phyloP scores from a whole-genome alignment of 805 yeast species.

The Candida alai region DNA sequence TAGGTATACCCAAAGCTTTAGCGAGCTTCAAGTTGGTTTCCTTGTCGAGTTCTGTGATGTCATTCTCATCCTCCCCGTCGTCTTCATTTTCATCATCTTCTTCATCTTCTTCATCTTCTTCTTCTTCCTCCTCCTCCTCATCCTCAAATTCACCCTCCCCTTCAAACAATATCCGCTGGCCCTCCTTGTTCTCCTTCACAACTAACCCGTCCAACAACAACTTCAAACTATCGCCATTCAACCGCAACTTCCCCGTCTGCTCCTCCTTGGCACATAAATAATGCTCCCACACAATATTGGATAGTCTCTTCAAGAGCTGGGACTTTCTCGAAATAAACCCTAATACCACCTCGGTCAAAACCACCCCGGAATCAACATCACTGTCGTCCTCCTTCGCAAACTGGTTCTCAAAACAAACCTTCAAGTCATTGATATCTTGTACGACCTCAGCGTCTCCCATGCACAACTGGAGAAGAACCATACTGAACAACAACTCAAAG shows the following conservation, averaged over 20 bases:
- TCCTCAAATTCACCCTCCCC: conserved; percentile 41
- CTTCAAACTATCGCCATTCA: conserved; percentile 30
- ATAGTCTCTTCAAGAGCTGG: conserved; percentile 32
- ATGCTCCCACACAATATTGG: conserved; percentile 38
- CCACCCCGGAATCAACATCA: conserved; percentile 28
- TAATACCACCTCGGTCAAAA: conserved; percentile 40
- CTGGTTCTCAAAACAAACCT: conserved; percentile 51
- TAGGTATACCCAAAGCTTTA: conserved; percentile 64
- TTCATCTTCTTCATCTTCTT: conserved; percentile 17
- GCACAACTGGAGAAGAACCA: conserved; percentile 73
- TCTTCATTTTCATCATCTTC: conserved; percentile 15
- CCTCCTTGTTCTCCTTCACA: conserved; percentile 75
- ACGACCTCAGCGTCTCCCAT: conserved; percentile 77
- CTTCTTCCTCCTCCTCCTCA: conserved; percentile 18
- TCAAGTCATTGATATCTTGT: conserved; percentile 68
- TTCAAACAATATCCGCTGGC: conserved; percentile 73
- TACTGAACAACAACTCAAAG: conserved; percentile 73
- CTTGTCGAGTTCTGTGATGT: conserved; percentile 25
- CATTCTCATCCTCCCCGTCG: conserved; percentile 11
- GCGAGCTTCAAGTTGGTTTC: conserved; percentile 63
- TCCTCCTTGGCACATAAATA: conserved; percentile 30
- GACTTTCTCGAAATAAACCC: conserved; percentile 43
- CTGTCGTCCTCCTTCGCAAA: conserved; percentile 25
- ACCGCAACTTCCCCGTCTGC: conserved; percentile 21
- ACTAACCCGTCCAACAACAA: conserved; percentile 34